These are phyloP conservation scores for Gossypium lobatum DNA, from an alignment of 441 rosid species.

Conservation along the genomic window DNA sequence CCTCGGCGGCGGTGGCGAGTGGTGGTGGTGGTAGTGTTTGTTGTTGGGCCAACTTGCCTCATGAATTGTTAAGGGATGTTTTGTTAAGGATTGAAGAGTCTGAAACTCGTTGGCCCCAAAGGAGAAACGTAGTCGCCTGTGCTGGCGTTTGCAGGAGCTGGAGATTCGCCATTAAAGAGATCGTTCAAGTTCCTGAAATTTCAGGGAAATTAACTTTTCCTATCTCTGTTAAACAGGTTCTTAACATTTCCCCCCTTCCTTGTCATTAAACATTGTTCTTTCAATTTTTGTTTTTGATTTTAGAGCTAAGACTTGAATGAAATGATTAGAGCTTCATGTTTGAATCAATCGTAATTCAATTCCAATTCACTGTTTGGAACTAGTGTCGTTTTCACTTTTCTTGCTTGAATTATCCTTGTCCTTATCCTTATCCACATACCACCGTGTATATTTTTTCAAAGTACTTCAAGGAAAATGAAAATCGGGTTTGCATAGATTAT, in stretches of 20 bases:
- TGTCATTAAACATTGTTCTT: background rate
- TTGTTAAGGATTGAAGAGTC: slow-evolving; percentile 44
- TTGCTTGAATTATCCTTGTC: too few relatives aligned
- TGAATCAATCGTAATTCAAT: background rate
- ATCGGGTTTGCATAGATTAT: too few relatives aligned
- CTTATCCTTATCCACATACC: too few relatives aligned
- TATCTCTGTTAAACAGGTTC: slow-evolving; percentile 55
- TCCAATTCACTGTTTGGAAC: background rate
- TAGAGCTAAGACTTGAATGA: background rate
- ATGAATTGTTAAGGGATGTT: slow-evolving; percentile 54
- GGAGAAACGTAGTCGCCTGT: slow-evolving; percentile 52
- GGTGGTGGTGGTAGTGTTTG: slow-evolving; percentile 4
- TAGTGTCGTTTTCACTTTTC: too few relatives aligned
- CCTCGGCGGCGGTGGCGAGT: background rate
- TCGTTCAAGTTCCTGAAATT: slow-evolving; percentile 44
- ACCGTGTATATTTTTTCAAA: too few relatives aligned
- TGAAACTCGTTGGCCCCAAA: slow-evolving; percentile 46
- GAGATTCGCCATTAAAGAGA: slow-evolving; percentile 43
- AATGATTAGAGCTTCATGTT: background rate
- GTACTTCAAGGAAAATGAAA: too few relatives aligned
- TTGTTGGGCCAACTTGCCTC: slow-evolving; percentile 55
- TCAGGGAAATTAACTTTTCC: slow-evolving; percentile 63
- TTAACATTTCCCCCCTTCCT: background rate
- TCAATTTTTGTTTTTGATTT: background rate
- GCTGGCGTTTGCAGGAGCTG: slow-evolving; percentile 63